These are phyloP conservation scores for Eustoma russellianum DNA, from an alignment of 257 asterid species.

Conservation along the genomic window DNA sequence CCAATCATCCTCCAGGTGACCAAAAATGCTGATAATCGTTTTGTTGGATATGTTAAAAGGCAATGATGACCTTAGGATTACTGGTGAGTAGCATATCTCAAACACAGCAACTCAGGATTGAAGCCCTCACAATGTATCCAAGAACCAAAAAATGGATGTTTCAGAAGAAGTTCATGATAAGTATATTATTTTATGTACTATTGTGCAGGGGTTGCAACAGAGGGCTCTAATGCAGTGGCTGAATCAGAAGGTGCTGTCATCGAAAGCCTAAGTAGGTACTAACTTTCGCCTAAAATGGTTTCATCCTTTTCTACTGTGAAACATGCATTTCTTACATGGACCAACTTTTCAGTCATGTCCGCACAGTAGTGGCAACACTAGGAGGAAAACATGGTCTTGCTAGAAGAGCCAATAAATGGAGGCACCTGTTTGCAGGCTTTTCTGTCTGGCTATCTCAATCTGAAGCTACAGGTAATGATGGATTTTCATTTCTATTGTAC, in stretches of 20 bases:
- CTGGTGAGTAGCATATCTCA: too few species aligned
- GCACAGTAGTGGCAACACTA: conserved; percentile 78
- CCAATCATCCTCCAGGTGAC: too few species aligned
- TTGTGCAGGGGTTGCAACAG: conserved; percentile 46
- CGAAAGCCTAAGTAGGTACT: conserved; percentile 81
- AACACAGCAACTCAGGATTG: too few species aligned
- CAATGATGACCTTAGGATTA: too few species aligned
- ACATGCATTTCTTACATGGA: conserved; percentile 6
- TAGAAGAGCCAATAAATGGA: conserved; percentile 54
- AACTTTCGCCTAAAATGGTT: conserved; percentile 6
- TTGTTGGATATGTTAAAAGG: too few species aligned
- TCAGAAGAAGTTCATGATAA: too few species aligned
- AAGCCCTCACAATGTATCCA: too few species aligned
- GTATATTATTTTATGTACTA: conserved; percentile 11
- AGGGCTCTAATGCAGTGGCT: conserved; percentile 59
- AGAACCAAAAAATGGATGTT: too few species aligned
- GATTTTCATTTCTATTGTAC: too few species aligned
- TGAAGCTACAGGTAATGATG: conserved; percentile 56
- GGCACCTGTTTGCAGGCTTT: conserved; percentile 77
- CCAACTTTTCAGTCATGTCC: conserved; percentile 63
- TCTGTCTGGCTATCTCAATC: conserved; percentile 83
- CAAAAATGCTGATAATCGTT: too few species aligned
- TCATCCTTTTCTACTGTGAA: conserved; percentile 4
- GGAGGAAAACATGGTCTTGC: conserved; percentile 78
- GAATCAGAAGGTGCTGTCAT: conserved; percentile 65